These are phyloP conservation scores for Eudorina sp. DNA, from an alignment of 139 green algal species.

Conservation along the genomic window DNA sequence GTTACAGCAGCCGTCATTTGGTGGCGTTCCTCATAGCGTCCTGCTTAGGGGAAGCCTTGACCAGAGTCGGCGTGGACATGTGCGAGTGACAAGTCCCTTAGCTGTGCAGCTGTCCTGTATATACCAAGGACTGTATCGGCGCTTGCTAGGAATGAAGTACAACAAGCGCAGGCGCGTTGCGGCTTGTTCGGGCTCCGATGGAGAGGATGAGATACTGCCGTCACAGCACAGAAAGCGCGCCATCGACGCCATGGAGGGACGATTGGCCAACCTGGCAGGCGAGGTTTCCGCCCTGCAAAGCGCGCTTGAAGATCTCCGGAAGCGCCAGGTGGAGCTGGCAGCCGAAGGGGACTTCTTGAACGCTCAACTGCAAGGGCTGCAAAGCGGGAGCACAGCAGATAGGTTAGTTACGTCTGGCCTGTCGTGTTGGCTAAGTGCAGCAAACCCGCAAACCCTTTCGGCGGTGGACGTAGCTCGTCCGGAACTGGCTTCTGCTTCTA, in stretches of 20 bases:
- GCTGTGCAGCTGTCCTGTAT: too few species aligned
- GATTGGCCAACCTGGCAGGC: not conserved
- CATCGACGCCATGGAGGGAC: slow-evolving; percentile 16
- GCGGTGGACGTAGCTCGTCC: not conserved
- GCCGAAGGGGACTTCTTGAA: not conserved
- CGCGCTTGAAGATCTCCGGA: slow-evolving; percentile 14
- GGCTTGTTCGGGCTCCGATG: not conserved
- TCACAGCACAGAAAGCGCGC: slow-evolving; percentile 5
- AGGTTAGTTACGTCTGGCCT: not conserved
- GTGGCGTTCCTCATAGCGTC: too few species aligned
- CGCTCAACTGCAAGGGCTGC: slow-evolving; percentile 3
- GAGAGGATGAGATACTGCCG: slow-evolving; percentile 3
- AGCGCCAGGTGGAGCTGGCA: not conserved
- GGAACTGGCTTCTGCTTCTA: not conserved
- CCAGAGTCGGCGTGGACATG: too few species aligned
- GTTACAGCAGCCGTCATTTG: too few species aligned
- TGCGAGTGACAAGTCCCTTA: too few species aligned
- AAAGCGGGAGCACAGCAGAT: not conserved
- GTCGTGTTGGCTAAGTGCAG: too few species aligned
- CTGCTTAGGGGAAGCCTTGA: too few species aligned
- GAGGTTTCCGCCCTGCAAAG: not conserved
- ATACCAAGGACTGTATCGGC: too few species aligned
- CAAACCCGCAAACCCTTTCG: not conserved
- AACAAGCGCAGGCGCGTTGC: not conserved
- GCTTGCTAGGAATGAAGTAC: not conserved